Conservation (phyloP, 208 protist species). For the Acanthamoeba lenticulata region DNA sequence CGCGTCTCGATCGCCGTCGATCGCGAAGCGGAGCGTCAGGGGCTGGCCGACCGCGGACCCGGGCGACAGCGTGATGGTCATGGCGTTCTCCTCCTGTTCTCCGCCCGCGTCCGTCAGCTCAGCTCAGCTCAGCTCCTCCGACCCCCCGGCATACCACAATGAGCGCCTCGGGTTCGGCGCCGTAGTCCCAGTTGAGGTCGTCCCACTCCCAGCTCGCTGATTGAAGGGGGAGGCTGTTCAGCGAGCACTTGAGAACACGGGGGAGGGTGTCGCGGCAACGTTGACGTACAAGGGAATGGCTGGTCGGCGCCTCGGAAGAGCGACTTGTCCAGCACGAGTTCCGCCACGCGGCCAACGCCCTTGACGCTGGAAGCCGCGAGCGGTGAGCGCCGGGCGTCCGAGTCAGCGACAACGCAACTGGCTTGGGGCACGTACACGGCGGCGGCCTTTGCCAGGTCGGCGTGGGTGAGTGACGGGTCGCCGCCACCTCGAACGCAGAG, state of each 20-base stretch:
- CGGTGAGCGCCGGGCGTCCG: too few relatives aligned
- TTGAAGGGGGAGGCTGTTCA: neutral
- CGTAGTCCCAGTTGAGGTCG: slow-evolving; percentile 30
- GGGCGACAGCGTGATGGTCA: neutral
- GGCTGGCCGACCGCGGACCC: neutral
- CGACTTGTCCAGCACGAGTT: neutral
- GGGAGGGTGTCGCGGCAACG: too few relatives aligned
- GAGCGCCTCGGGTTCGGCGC: neutral
- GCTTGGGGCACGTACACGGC: neutral
- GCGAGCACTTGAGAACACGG: neutral
- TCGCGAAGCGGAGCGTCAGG: neutral
- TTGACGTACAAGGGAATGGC: neutral
- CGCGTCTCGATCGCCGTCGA: neutral
- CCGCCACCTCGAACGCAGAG: neutral
- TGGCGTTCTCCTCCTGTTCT: slow-evolving; percentile 8
- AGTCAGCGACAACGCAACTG: too few relatives aligned
- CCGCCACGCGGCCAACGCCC: neutral
- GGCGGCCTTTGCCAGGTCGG: neutral
- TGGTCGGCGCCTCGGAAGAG: neutral
- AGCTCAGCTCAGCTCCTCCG: too few relatives aligned
- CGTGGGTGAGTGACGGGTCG: neutral
- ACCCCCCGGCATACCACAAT: neutral
- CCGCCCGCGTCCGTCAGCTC: neutral
- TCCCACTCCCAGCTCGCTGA: slow-evolving; percentile 21
- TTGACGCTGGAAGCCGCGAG: too few relatives aligned